Conservation (phyloP, 768 basidiomycete species). For the Cubamyces lactineus region DNA sequence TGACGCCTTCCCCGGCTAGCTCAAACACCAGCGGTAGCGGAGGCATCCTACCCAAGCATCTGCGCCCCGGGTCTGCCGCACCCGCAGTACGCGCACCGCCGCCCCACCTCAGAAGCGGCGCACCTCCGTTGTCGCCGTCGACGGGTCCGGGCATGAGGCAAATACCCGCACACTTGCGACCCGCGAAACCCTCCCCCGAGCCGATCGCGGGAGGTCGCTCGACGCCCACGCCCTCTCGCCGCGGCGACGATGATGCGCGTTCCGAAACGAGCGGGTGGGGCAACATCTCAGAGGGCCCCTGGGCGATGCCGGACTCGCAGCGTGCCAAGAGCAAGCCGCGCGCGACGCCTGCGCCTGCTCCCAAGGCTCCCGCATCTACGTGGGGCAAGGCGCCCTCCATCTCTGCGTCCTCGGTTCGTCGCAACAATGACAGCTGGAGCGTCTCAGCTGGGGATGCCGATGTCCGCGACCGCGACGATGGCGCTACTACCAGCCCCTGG, state of each 20-base stretch:
- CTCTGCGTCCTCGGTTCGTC: constrained; percentile 5
- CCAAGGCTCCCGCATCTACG: no score
- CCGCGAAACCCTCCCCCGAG: not conserved
- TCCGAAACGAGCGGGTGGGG: constrained; percentile 8
- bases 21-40: no score
- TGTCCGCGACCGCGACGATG: not conserved
- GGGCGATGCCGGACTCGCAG: not conserved
- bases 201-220: not conserved
- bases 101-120: constrained; percentile 8
- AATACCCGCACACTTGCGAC: constrained; percentile 4
- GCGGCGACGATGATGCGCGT: constrained; percentile 2
- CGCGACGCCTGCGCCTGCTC: not conserved
- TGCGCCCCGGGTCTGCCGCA: not conserved
- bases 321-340: not conserved
- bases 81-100: constrained; percentile 5
- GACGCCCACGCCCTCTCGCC: not conserved
- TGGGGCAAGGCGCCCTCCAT: constrained; percentile 19
- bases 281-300: constrained; percentile 8
- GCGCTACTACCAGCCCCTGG: not conserved
- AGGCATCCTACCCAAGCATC: not conserved
- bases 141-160: not conserved
- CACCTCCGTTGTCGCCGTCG: constrained; percentile 1
- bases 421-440: constrained; percentile 19
- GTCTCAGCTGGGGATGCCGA: not conserved
- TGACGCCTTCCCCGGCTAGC: not conserved